phyloP scores from a whole-genome alignment of 331 rosid genomes.

The Acacia pycnantha region DNA sequence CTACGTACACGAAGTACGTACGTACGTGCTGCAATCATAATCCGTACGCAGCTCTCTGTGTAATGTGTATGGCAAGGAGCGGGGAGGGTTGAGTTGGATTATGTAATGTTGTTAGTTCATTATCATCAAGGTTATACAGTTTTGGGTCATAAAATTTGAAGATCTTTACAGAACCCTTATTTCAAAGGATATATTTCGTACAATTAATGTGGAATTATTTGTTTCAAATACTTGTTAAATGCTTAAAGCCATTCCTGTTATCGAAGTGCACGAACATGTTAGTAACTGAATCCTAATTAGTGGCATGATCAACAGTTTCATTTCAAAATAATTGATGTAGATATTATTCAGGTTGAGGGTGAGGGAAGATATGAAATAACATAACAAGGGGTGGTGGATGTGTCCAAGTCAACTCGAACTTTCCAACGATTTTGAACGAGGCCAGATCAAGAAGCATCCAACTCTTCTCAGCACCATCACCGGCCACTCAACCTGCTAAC shows the following conservation, averaged over 20 bases:
- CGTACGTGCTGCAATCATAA: neutral
- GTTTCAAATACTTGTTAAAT: neutral
- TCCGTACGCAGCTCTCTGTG: neutral
- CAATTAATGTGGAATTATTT: neutral
- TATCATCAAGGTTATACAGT: neutral
- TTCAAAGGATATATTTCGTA: neutral
- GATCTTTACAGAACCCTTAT: too few relatives aligned
- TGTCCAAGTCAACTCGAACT: neutral
- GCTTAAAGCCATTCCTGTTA: neutral
- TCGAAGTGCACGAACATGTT: neutral
- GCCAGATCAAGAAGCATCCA: neutral
- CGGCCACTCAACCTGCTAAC: neutral
- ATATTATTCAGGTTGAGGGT: neutral
- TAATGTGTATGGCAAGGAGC: neutral
- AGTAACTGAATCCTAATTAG: neutral
- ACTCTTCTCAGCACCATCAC: neutral
- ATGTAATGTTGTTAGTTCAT: neutral
- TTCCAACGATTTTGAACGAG: neutral
- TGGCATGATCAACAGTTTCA: neutral
- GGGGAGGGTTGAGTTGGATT: neutral
- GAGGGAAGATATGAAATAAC: neutral
- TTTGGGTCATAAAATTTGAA: neutral
- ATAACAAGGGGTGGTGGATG: neutral
- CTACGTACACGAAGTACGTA: too few relatives aligned
- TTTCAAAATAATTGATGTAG: neutral